A percentile compares a stretch with the other conserved stretches of the same genome.
phyloP scores from a whole-genome alignment of 345 rosid species.

The Boechera stricta region DNA sequence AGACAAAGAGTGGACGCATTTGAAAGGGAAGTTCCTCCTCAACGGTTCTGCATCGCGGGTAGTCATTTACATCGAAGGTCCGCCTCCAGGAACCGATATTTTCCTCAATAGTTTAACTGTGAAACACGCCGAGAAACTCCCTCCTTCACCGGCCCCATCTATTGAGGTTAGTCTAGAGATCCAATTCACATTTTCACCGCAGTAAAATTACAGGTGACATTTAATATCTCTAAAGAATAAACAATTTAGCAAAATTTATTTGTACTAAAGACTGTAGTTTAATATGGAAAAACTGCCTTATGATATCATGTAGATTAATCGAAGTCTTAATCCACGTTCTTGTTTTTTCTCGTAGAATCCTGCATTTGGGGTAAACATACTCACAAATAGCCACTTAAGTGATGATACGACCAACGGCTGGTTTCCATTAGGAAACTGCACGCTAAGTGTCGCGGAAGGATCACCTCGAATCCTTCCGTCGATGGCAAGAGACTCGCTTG shows the following conservation, averaged over 20 bases:
- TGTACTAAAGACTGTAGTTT: constrained; percentile 31
- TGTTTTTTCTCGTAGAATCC: constrained; percentile 58
- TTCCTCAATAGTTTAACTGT: constrained; percentile 69
- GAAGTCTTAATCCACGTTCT: constrained; percentile 47
- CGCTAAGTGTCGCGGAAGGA: constrained; percentile 61
- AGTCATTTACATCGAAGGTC: constrained; percentile 85
- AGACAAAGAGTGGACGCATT: constrained; percentile 76
- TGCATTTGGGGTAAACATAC: constrained; percentile 73
- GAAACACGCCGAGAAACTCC: constrained; percentile 69
- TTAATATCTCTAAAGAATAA: too few species aligned
- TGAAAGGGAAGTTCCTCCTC: constrained; percentile 85
- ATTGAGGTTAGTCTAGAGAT: constrained; percentile 72
- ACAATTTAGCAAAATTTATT: too few species aligned
- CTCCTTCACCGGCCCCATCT: constrained; percentile 69
- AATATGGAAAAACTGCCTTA: too few species aligned
- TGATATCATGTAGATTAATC: constrained; percentile 26
- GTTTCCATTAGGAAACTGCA: constrained; percentile 93
- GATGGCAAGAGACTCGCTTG: constrained; percentile 86
- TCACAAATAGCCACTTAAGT: constrained; percentile 68
- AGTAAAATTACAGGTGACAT: constrained; percentile 29
- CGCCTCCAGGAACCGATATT: constrained; percentile 86
- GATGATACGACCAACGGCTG: constrained; percentile 62
- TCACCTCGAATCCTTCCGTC: constrained; percentile 86
- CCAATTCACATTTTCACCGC: constrained; percentile 72
- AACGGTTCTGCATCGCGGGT: constrained; percentile 73